Conservation (phyloP, 495 filamentous ascomycete genomes). For the Xylaria grammica region DNA sequence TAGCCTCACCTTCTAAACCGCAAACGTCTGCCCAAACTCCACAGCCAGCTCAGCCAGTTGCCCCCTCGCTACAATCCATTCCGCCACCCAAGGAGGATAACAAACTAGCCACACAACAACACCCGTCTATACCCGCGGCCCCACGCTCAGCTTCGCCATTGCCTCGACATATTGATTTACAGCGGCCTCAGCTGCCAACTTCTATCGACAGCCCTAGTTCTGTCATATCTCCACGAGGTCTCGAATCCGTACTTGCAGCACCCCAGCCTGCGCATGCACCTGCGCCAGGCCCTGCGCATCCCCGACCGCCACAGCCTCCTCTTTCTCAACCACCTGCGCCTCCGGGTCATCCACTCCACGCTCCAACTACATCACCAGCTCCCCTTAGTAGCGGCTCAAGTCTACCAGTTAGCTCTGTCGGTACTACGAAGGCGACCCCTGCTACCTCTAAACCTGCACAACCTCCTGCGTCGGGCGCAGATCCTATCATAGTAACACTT, state of each 20-base stretch:
- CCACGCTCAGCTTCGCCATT: constrained; percentile 7
- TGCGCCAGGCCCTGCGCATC: constrained; percentile 26
- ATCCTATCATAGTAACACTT: constrained; percentile 94
- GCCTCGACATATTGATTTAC: constrained; percentile 27
- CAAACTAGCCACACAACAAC: constrained; percentile 10
- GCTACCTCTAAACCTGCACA: constrained; percentile 31
- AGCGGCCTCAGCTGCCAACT: constrained; percentile 24
- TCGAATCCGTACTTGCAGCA: constrained; percentile 38
- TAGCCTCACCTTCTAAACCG: constrained; percentile 23
- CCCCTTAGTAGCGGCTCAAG: constrained; percentile 27
- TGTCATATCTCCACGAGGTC: constrained; percentile 29
- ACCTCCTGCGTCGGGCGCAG: constrained; percentile 44
- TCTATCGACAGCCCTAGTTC: constrained; percentile 20
- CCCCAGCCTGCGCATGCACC: constrained; percentile 34
- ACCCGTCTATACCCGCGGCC: constrained; percentile 8
- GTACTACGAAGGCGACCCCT: constrained; percentile 27
- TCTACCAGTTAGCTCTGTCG: not conserved
- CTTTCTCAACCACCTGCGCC: constrained; percentile 28
- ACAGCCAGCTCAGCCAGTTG: constrained; percentile 5
- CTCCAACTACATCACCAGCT: constrained; percentile 25
- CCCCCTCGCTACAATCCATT: not conserved
- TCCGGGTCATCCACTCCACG: constrained; percentile 29
- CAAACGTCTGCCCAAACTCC: constrained; percentile 28
- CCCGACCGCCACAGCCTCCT: constrained; percentile 28
- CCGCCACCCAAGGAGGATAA: not conserved